phyloP scores from a whole-genome alignment of 768 basidiomycete genomes.

The Boletus tomentosulus region DNA sequence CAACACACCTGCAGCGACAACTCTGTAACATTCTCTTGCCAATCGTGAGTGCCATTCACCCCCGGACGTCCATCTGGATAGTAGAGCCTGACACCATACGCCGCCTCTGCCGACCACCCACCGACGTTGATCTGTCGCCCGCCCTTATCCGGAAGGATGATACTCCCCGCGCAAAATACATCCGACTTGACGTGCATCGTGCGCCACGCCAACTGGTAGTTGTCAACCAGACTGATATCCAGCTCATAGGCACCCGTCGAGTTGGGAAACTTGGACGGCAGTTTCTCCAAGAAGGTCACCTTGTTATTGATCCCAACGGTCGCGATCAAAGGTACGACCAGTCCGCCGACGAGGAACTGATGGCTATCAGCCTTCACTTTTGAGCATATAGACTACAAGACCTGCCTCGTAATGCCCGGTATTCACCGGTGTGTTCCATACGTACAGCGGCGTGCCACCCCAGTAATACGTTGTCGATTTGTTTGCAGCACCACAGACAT shows the following conservation, averaged over 20 bases:
- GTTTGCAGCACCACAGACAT: conserved; percentile 60
- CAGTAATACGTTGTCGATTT: conserved; percentile 54
- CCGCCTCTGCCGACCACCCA: conserved; percentile 64
- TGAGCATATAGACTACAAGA: neutral
- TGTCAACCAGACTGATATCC: conserved; percentile 52
- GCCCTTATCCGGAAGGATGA: conserved; percentile 74
- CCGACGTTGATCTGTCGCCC: conserved; percentile 35
- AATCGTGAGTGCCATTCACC: conserved; percentile 71
- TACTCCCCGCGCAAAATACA: conserved; percentile 73
- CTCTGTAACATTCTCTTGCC: conserved; percentile 65
- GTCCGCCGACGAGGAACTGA: conserved; percentile 49
- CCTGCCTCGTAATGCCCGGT: conserved; percentile 69
- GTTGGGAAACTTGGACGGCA: conserved; percentile 50
- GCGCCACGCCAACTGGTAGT: conserved; percentile 55
- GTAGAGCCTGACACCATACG: conserved; percentile 69
- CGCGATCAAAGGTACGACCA: conserved; percentile 68
- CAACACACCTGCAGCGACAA: conserved; percentile 55
- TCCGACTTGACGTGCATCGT: conserved; percentile 73
- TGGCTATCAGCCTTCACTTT: neutral
- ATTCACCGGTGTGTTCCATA: conserved; percentile 62
- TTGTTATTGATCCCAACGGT: conserved; percentile 81
- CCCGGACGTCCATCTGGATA: conserved; percentile 65
- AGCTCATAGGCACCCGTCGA: conserved; percentile 78
- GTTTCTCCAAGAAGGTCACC: conserved; percentile 73
- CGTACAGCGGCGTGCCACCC: conserved; percentile 44